Conservation (phyloP, 176 grass and related monocot genomes). For the Pontederia crassipes region DNA sequence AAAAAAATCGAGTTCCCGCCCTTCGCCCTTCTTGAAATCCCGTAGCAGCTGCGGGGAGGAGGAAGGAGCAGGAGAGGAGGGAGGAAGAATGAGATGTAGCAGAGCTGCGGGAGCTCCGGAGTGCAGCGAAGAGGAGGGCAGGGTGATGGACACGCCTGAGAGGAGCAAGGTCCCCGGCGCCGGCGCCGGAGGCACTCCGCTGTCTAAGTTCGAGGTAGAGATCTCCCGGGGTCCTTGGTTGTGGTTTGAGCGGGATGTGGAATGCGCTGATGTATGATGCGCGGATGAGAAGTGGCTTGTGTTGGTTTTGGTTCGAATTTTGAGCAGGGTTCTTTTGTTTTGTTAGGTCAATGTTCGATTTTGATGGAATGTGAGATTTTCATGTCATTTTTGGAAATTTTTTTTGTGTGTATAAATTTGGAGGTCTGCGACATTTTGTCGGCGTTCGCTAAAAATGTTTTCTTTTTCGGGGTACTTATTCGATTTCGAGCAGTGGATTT, state of each 20-base stretch:
- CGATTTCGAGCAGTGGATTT: too few species aligned
- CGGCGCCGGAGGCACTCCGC: background rate
- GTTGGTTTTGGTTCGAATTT: too few species aligned
- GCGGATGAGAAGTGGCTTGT: background rate
- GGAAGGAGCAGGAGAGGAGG: constrained; percentile 7
- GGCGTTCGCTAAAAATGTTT: too few species aligned
- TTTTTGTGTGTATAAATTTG: too few species aligned
- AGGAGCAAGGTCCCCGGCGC: constrained; percentile 22
- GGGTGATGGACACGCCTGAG: constrained; percentile 81
- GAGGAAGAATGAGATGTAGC: constrained; percentile 12
- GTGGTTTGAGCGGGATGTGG: background rate
- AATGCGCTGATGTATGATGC: background rate
- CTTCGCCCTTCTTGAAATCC: constrained; percentile 34
- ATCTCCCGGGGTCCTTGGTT: background rate
- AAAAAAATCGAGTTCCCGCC: constrained; percentile 35
- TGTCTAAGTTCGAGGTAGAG: constrained; percentile 31
- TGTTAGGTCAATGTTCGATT: too few species aligned
- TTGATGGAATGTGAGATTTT: too few species aligned
- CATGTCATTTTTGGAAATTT: too few species aligned
- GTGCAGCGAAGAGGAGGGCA: background rate
- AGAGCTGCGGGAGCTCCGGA: constrained; percentile 2
- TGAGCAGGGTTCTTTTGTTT: too few species aligned
- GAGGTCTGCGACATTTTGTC: too few species aligned
- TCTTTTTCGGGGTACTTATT: too few species aligned
- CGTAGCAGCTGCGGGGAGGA: background rate